Evolutionary conservation across 768 basidiomycete species (phyloP), one percentile per base, ranked within the genome.

Genomic region (Cystofilobasidium capitatum): DNA sequence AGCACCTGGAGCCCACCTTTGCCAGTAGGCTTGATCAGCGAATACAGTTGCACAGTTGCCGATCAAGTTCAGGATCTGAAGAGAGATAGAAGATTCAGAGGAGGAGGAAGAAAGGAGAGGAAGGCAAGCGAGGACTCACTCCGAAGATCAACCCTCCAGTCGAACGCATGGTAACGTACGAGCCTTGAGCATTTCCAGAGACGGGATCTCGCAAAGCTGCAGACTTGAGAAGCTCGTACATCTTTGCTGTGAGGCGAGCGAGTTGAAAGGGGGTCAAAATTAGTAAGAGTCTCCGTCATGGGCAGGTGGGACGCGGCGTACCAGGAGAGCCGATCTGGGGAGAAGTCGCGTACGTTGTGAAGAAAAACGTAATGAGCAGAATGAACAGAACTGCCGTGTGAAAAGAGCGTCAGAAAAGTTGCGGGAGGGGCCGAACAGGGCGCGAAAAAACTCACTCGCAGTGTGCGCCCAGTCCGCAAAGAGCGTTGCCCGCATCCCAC

Each of bases 321-420:
- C n/a, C n/a, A n/a, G n/a, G n/a, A n/a, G n/a, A 24, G 33, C 92
- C 93, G 61, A 97, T 91, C 75, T 88, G 86, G 51, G 73, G 69
- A n/a, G 83, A 86, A 0, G 89, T 88, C 0, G 84, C 85, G 73
- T 93, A 96, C 39, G 88, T 89, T 4, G 86, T 88, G 78, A 91
- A 88, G 26, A 85, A 75, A 69, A 77, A 87, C 4, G 81, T 78
- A 64, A 93, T 81, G 76, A 97, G 89, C 76, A 97, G 89, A 45
- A 84, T 84, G 72, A 91, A 90, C 54, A 96, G 83, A 54, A 92
- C 86, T 0, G 85, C 81, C 0, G 91, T 93, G 75, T 93, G 90
- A 91, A 26, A 59, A 51, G 58, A n/a, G n/a, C n/a, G n/a, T n/a
- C n/a, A n/a, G n/a, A n/a, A n/a, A n/a, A n/a, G n/a, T n/a, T n/a